Evolutionary conservation across 805 yeast species (phyloP), one percentile per base, ranked within the genome.

Genomic region (Starmerella potacharoeniae): DNA sequence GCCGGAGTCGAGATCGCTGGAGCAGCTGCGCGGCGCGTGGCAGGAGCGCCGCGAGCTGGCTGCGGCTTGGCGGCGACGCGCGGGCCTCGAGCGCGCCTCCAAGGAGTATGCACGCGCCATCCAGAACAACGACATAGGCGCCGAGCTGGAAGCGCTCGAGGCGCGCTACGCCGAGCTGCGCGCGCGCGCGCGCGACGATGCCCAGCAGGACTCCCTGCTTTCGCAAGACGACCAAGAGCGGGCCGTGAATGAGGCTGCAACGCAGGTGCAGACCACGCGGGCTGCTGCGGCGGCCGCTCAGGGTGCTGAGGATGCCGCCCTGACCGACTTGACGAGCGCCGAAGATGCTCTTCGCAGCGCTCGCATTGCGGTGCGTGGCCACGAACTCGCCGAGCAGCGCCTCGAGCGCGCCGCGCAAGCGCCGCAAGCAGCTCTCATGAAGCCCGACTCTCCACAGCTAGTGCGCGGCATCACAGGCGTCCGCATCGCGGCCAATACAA

Each of bases 401-500:
- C 35, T 31, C 6, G 47, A 30, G 9, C 47, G 47, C 35, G 17
- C 47, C 8, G 47, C 30, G 47, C 35, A 43, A 6, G 28, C 47
- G n/a, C 36, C 36, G 5, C 47, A 31, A 9, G 35, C 47, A 29
- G 31, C 17, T 8, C 47, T 43, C 34, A 34, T 28, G 22, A 28
- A 42, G 17, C 39, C 37, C 13, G 40, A 40, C 17, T 17, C 17
- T 3, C 28, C 47, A n/a, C 34, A 31, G 39, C 16, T 43, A n/a
- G 57, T 58, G 29, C 53, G 52, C 5, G 97, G 97, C 11, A 70
- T 91, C 14, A 76, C 76, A 17, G 79, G 86, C 3, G 86, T 90
- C 1, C 77, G 77, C 5, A 11, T 37, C 10, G 47, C 36, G 4
- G 47, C 31, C 16, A 5, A 1, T 8, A 14, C 35, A n/a, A 13